Conservation (phyloP, 805 yeast genomes). For the Danielia reshetovae region DNA sequence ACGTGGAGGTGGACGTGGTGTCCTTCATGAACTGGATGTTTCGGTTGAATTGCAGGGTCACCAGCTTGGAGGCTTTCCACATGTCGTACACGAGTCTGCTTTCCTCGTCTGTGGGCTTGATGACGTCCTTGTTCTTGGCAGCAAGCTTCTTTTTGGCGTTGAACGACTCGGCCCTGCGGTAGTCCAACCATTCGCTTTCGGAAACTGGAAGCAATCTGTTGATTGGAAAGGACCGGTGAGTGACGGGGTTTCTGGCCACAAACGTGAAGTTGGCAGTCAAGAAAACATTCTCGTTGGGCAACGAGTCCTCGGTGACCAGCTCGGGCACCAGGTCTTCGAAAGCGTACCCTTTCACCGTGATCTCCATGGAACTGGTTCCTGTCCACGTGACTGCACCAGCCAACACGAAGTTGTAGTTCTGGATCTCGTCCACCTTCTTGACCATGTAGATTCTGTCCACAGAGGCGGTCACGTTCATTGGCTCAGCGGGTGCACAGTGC, state of each 20-base stretch:
- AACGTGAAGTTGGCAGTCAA: slow-evolving; percentile 90
- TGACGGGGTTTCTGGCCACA: slow-evolving; percentile 90
- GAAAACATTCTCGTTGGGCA: slow-evolving; percentile 67
- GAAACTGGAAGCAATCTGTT: slow-evolving; percentile 73
- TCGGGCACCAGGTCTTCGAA: slow-evolving; percentile 53
- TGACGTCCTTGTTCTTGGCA: slow-evolving; percentile 60
- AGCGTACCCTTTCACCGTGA: slow-evolving; percentile 83
- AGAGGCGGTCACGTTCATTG: slow-evolving; percentile 92
- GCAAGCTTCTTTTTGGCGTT: slow-evolving; percentile 80
- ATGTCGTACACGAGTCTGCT: slow-evolving; percentile 69
- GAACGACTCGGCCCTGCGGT: slow-evolving; percentile 83
- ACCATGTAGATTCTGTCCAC: slow-evolving; percentile 89
- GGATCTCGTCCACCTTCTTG: slow-evolving; percentile 75
- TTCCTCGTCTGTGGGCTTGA: slow-evolving; percentile 67
- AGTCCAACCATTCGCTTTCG: slow-evolving; percentile 77
- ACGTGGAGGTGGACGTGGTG: slow-evolving; percentile 67
- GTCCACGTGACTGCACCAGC: slow-evolving; percentile 96
- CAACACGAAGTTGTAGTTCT: slow-evolving; percentile 68
- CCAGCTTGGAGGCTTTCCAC: slow-evolving; percentile 47
- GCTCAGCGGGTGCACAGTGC: slow-evolving; percentile 93
- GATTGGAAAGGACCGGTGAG: slow-evolving; percentile 86
- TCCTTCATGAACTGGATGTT: slow-evolving; percentile 65
- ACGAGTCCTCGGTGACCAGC: slow-evolving; percentile 50
- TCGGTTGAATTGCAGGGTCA: slow-evolving; percentile 12
- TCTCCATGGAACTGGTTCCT: slow-evolving; percentile 94